These are phyloP conservation scores for Fusarium anthophilum DNA, from an alignment of 2,329 filamentous ascomycete species.

Conservation along the genomic window DNA sequence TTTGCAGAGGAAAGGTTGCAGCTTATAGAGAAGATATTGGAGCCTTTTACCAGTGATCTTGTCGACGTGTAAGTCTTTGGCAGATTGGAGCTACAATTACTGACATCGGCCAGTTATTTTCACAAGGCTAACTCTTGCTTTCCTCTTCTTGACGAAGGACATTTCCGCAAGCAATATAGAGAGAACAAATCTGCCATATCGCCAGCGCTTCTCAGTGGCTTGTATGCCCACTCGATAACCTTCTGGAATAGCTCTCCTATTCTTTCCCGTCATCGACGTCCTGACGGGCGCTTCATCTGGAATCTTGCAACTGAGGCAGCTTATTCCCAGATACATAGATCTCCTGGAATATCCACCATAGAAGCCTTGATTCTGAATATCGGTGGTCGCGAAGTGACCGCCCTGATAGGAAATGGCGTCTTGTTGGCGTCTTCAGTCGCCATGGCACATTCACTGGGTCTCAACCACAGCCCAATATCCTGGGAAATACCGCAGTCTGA, in stretches of 20 bases:
- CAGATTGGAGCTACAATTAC: background rate
- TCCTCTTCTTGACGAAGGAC: conserved; percentile 65
- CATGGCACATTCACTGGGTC: conserved; percentile 62
- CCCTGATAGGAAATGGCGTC: conserved; percentile 66
- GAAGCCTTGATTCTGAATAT: conserved; percentile 67
- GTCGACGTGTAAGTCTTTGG: conserved; percentile 55
- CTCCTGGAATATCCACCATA: conserved; percentile 67
- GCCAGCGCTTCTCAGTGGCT: conserved; percentile 63
- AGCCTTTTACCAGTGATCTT: conserved; percentile 61
- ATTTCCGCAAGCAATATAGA: conserved; percentile 60
- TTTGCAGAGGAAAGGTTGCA: conserved; percentile 59
- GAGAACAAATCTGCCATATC: conserved; percentile 59
- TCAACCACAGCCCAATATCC: conserved; percentile 61
- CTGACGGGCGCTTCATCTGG: conserved; percentile 69
- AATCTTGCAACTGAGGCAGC: conserved; percentile 69
- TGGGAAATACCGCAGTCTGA: conserved; percentile 64
- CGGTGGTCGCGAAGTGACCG: conserved; percentile 67
- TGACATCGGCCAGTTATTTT: conserved; percentile 35
- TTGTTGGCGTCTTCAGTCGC: conserved; percentile 61
- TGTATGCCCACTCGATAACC: conserved; percentile 66
- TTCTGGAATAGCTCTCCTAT: conserved; percentile 64
- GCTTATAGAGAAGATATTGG: conserved; percentile 67
- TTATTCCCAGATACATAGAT: conserved; percentile 67
- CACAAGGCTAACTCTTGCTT: conserved; percentile 65
- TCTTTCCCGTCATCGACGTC: conserved; percentile 57